phyloP scores from a whole-genome alignment of 495 filamentous ascomycete genomes.

The Talaromyces ruber region DNA sequence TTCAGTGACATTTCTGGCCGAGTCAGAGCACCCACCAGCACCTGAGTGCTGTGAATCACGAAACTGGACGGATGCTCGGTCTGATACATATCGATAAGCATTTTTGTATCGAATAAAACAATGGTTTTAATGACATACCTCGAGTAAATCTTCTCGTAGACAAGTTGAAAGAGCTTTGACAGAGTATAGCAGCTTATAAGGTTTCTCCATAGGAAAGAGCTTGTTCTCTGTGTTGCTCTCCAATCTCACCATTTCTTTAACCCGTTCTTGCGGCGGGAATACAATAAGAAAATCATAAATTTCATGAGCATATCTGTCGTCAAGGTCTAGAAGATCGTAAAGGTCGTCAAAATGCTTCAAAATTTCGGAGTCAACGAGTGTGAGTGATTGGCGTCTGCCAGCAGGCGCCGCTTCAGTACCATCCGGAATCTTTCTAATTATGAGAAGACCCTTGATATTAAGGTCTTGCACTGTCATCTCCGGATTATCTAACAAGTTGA shows the following conservation, averaged over 20 bases:
- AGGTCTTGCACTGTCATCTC: conserved; percentile 29
- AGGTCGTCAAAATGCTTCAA: conserved; percentile 79
- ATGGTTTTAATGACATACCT: conserved; percentile 19
- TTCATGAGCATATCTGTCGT: conserved; percentile 64
- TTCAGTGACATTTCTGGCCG: conserved; percentile 21
- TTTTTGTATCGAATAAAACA: not conserved
- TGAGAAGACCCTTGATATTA: conserved; percentile 48
- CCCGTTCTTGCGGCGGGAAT: conserved; percentile 60
- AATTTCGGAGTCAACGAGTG: conserved; percentile 62
- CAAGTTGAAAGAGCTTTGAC: conserved; percentile 50
- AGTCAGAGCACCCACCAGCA: conserved; percentile 33
- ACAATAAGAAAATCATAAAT: conserved; percentile 66
- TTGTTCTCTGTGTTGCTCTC: conserved; percentile 41
- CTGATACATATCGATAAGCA: conserved; percentile 13
- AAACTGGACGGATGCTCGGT: conserved; percentile 26
- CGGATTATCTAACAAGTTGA: conserved; percentile 35
- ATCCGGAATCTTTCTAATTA: conserved; percentile 39
- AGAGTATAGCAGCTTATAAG: conserved; percentile 69
- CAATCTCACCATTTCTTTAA: conserved; percentile 50
- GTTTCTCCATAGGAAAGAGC: conserved; percentile 59
- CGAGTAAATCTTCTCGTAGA: conserved; percentile 35
- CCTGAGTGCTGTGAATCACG: conserved; percentile 33
- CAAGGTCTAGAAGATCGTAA: conserved; percentile 70
- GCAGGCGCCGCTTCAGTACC: conserved; percentile 19
- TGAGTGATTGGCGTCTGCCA: conserved; percentile 26